Base-by-base conservation (phyloP, 2,329 filamentous ascomycete species). In the Phialocephala sp. region DNA sequence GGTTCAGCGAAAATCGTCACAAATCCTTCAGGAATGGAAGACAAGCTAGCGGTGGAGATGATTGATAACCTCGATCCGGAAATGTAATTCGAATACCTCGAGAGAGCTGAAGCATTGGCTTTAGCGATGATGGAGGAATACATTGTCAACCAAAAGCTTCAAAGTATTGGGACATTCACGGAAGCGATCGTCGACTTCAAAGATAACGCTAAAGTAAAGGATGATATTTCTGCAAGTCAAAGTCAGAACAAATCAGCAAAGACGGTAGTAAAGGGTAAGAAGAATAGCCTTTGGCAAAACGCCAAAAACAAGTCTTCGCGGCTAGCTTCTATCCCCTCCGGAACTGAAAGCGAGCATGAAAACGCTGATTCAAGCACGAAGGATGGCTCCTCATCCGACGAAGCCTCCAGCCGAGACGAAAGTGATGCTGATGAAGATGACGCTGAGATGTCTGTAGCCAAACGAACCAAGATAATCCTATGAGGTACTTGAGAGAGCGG, bases 91-190 rank as follows among this genome's bases (percentile, higher is more conserved):
- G 36, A 36, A 22, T n/a, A 14, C 5, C 35, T 11, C 4, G 55
- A 57, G 50, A 54, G 50, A 32, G 50, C 50, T 9, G 50, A 54
- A 27, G 50, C 50, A 32, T 18, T 54, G 50, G 22, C 22, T 8
- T 18, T 54, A 8, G 50, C 22, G 3, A 54, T 54, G 22, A n/a
- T 35, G 24, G 22, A 54, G 14, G 24, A 35, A 1, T 32, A 32
- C 6, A 32, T 54, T 14, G n/a, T 15, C 50, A 27, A 54, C 4
- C 11, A 54, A n/a, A 27, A 35, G 11, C 22, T 12, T 24, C 15
- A 1, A 24, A 15, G 8, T 2, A 52, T 20, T 12, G 43, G 20
- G 43, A 11, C 20, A 11, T 32, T 52, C 22, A 27, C 4, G 22
- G 22, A 9, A 9, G 11, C 8, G 20, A 18, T 52, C 20, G 18